Evolutionary conservation across 768 basidiomycete genomes (phyloP), one percentile per base, ranked within the genome.

Genomic region (Collybia nuda): DNA sequence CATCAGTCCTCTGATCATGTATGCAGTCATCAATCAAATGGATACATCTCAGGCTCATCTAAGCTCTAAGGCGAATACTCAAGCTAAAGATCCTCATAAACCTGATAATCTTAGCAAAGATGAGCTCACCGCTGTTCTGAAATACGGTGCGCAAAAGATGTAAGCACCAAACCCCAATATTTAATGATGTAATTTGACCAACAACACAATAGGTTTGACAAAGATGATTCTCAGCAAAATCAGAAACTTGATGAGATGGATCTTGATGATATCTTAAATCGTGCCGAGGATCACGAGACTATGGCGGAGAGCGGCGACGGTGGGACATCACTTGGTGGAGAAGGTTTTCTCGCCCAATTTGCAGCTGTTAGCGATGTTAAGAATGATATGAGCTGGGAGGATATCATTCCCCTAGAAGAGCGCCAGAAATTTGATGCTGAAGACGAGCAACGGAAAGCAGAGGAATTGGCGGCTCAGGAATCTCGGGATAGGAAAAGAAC

Each of bases 231-330:
- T 50, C 85, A 87, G 57, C 94, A 96, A 70, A 93, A 82, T 68
- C 82, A 94, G 72, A 98, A 98, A 72, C 85, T 99, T 35, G 96
- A 96, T 63, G 95, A 98, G 67, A 93, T 99, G 92, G 94, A 99
- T 70, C 84, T 99, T 19, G 97, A 98, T 69, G 97, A 98, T 59
- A 94, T 99, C 63, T 82, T 99, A 48, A 97, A 88, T 63, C 87
- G 90, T 48, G 97, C 97, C 21, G 97, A 99, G 70, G 92, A 90
- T 61, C 97, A 97, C 70, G 97, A 98, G 69, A 99, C 97, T 1
- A 79, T 94, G 58, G 84, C 85, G 7, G 84, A 85, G 28, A 82
- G 77, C 40, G 87, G 85, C 41, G 91, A 92, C 47, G 89, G 88
- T 50, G 91, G 91, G 40, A 83, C 94, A 11, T 98, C 97, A 3